Base-by-base conservation (phyloP, 2,329 filamentous ascomycete species). In the Arthrobotrys conoides region DNA sequence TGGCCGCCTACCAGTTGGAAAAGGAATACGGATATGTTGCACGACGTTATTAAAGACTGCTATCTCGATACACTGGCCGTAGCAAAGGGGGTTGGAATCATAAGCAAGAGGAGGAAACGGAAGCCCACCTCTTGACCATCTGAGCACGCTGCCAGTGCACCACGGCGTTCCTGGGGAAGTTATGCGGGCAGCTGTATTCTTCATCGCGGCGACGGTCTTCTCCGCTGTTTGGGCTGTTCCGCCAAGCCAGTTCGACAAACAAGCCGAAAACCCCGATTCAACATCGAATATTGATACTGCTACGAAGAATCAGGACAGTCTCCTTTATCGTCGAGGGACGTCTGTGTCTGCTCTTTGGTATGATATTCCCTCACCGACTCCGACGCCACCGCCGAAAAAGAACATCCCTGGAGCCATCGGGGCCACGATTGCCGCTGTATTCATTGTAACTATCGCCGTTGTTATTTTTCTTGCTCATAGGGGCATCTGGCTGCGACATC, bases 401-500 rank as follows among this genome's bases (percentile, higher is more conserved):
- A 77, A 77, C 51, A 77, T 77, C 41, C 67, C 67, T 38, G 73
- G 73, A 36, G 73, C 73, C 46, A 24, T 77, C 36, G 73, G 73
- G 36, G 73, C 73, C 16, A 77, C 73, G 24, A 63, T 77, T 46
- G 73, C 73, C 30, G 67, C 73, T 38, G 73, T 77, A 14, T 46
- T 77, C 12, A 77, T 77, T 33, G 73, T 77, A 55, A 77, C 73
- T 44, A 67, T 77, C 30, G 73, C 73, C 16, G 67, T 77, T 20
- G 73, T 77, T 27, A 55, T 77, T 48, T 77, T 77, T 33, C 73
- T 77, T 44, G 73, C 73, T 63, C 73, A 77, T 46, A 59, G 73
- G 51, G 73, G 73, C 41, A 77, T 77, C 20, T 77, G 73, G 73
- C 67, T 77, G 22, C 73, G 73, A 57, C 73, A 77, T 55, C 61